These are phyloP conservation scores for Orbilia blumenaviensis DNA, from an alignment of 2,329 filamentous ascomycete species.

Conservation along the genomic window DNA sequence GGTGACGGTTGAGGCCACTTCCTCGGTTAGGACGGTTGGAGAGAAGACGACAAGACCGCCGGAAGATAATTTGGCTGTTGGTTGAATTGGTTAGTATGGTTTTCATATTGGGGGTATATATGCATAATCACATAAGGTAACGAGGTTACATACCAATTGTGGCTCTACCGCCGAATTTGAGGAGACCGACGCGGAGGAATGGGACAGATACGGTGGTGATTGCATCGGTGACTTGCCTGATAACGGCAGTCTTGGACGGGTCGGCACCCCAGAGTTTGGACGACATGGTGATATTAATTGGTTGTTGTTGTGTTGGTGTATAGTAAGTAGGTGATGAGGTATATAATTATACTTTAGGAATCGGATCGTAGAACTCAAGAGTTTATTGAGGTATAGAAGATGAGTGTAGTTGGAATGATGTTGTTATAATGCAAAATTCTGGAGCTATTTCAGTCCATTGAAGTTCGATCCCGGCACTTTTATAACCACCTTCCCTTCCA, in stretches of 20 bases:
- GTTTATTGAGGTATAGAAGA: too few relatives aligned
- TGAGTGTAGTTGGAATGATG: neutral
- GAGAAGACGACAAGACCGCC: conserved; percentile 89
- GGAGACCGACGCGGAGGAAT: conserved; percentile 79
- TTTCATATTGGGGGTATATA: neutral
- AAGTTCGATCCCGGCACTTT: conserved; percentile 18
- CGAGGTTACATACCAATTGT: conserved; percentile 73
- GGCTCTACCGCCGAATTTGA: conserved; percentile 86
- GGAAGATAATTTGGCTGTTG: conserved; percentile 76
- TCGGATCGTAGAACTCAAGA: too few relatives aligned
- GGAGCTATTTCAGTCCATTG: conserved; percentile 15
- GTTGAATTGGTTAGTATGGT: conserved; percentile 24
- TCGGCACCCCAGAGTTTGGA: conserved; percentile 42
- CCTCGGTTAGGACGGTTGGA: conserved; percentile 82
- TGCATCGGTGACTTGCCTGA: conserved; percentile 81
- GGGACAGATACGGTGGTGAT: conserved; percentile 82
- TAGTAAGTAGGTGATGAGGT: neutral
- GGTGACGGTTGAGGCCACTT: conserved; percentile 72
- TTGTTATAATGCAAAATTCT: conserved; percentile 1
- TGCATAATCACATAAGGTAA: neutral
- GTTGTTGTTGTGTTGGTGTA: neutral
- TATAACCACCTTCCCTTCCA: conserved; percentile 21
- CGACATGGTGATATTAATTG: conserved; percentile 30
- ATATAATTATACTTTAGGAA: neutral
- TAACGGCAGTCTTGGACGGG: conserved; percentile 65